A percentile compares a stretch with the other conserved stretches of the same genome.
phyloP scores from a whole-genome alignment of 768 basidiomycete genomes.

The Termitomyces titanicus region DNA sequence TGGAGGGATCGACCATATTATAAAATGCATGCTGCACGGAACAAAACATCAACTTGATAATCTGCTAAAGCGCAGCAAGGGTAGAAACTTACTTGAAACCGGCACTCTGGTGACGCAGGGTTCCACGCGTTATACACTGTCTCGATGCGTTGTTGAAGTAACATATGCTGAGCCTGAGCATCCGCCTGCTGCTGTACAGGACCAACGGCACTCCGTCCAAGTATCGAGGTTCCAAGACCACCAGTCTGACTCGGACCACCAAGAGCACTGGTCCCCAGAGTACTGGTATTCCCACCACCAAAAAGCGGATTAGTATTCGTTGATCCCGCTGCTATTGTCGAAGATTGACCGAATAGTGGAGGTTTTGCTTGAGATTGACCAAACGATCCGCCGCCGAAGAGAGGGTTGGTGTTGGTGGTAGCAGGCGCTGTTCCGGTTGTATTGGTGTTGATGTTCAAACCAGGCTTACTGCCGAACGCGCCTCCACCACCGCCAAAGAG shows the following conservation, averaged over 20 bases:
- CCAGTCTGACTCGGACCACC: slow-evolving; percentile 27
- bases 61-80: not conserved
- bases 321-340: slow-evolving; percentile 10
- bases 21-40: slow-evolving; percentile 71
- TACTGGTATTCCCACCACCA: slow-evolving; percentile 21
- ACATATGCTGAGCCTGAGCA: slow-evolving; percentile 54
- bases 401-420: slow-evolving; percentile 17
- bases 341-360: slow-evolving; percentile 21
- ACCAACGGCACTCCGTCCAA: slow-evolving; percentile 34
- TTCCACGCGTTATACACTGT: slow-evolving; percentile 70
- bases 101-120: slow-evolving; percentile 60
- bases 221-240: slow-evolving; percentile 26
- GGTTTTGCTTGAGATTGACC: slow-evolving; percentile 23
- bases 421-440: slow-evolving; percentile 22
- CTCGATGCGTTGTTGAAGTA: slow-evolving; percentile 58
- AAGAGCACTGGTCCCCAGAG: slow-evolving; percentile 26
- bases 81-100: slow-evolving; percentile 64
- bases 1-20: slow-evolving; percentile 71
- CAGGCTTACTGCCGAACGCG: slow-evolving; percentile 11
- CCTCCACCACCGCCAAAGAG: slow-evolving; percentile 2
- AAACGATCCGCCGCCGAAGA: slow-evolving; percentile 20
- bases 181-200: slow-evolving; percentile 50
- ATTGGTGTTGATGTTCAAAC: slow-evolving; percentile 21
- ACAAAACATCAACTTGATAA: not conserved
- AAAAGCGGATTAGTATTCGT: slow-evolving; percentile 17